Conservation (phyloP, 2,329 filamentous ascomycete genomes). For the Colletotrichum zoysiae region DNA sequence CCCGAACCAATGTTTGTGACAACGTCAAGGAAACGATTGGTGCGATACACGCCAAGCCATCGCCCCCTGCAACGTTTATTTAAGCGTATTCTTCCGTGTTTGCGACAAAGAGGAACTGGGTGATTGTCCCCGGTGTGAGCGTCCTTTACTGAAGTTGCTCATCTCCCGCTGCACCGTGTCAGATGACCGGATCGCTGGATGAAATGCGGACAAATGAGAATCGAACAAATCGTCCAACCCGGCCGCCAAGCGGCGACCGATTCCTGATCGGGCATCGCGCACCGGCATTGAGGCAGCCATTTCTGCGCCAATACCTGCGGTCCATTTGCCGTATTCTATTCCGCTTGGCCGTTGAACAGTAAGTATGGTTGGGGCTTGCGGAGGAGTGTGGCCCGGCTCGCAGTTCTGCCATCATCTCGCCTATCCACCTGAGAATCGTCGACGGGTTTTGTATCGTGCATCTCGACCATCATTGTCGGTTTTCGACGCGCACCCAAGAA, state of each 20-base stretch:
- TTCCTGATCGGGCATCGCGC: neutral
- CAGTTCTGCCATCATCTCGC: neutral
- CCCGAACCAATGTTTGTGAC: neutral
- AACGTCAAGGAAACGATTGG: neutral
- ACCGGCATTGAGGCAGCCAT: neutral
- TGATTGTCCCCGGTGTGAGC: neutral
- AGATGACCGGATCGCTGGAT: neutral
- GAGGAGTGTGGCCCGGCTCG: neutral
- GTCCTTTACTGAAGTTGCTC: neutral
- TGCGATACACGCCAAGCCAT: neutral
- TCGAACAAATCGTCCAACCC: neutral
- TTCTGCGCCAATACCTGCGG: neutral
- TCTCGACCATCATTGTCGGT: neutral
- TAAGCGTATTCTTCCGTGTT: neutral
- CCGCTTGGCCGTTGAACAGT: neutral
- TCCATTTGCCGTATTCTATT: too few species aligned
- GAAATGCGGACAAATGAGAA: neutral
- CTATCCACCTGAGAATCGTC: neutral
- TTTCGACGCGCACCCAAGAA: neutral
- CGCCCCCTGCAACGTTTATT: neutral
- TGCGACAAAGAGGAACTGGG: neutral
- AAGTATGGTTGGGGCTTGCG: neutral
- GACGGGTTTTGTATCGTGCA: neutral
- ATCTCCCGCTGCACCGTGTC: neutral
- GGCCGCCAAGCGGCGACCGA: neutral